Evolutionary conservation across 306 rosid genomes (phyloP), one percentile per base, ranked within the genome.

Genomic region (Cicer bijugum): DNA sequence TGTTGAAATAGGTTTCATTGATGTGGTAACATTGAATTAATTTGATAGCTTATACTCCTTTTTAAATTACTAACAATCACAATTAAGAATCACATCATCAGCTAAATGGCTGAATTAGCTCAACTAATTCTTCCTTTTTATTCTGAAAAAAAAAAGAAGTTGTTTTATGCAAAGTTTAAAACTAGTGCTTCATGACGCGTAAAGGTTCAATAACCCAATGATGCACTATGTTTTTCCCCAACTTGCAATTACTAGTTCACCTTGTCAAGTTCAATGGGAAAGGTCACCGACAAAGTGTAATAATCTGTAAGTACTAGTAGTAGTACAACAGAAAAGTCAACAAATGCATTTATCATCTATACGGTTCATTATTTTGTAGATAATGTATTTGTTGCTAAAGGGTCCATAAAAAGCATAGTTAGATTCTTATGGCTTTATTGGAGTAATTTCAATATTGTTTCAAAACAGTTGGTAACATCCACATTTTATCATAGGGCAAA

Each of bases 41-140:
- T 57, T 38, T 50, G 58, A 71, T 75, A 46, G 71, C 51, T 47
- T 58, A 6, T 42, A 7, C 19, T 35, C 67, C 50, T 44, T 60
- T 35, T 61, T 63, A 69, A 74, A 82, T 28, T 73, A 40, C 72
- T 46, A 45, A 50, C 59, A 60, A 52, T 66, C 55, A 52, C 66
- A 63, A 60, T 78, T 69, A 9, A 5, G 1, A 67, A 12, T 72
- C 68, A 60, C 66, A 83, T 71, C 37, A 75, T 66, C 50, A 47
- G 51, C 73, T 72, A 79, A 76, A 75, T 57, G 67, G 73, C 8
- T 17, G 68, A 45, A 38, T 67, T 83, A 76, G 82, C 56, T 83
- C 77, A 80, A 72, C 84, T 72, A 80, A 72, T 80, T 46, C 57
- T 20, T 5, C 74, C 58, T 45, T 71, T 58, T 16, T 17, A 38